Percentiles rank a stretch among this genome's conserved stretches.
These are phyloP conservation scores for Aspergillus puulaauensis DNA, from an alignment of 2,329 filamentous ascomycete species.

Conservation along the genomic window DNA sequence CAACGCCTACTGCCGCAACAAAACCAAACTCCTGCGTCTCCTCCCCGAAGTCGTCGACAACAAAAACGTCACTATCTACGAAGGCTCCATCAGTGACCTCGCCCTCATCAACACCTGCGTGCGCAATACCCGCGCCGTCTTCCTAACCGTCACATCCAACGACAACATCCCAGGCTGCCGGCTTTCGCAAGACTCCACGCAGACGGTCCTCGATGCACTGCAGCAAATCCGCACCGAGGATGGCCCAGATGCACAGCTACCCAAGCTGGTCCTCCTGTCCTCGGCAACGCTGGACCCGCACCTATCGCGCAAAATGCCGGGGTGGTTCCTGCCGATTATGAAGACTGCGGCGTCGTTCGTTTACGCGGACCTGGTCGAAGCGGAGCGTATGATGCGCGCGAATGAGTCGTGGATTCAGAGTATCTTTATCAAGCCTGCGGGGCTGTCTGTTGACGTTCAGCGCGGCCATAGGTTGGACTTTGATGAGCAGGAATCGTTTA, in stretches of 20 bases:
- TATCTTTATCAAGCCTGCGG: slow-evolving; percentile 12
- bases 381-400: neutral
- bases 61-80: slow-evolving; percentile 41
- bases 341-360: slow-evolving; percentile 6
- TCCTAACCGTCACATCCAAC: slow-evolving; percentile 42
- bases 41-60: slow-evolving; percentile 34
- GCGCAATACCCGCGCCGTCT: slow-evolving; percentile 36
- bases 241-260: slow-evolving; percentile 18
- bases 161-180: slow-evolving; percentile 46
- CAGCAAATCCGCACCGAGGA: slow-evolving; percentile 22
- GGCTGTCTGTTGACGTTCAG: slow-evolving; percentile 4
- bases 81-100: slow-evolving; percentile 43
- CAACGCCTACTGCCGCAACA: slow-evolving; percentile 48
- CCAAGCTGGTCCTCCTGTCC: slow-evolving; percentile 45
- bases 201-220: slow-evolving; percentile 38
- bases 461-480: slow-evolving; percentile 7
- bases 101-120: slow-evolving; percentile 41
- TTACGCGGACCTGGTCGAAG: slow-evolving; percentile 5
- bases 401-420: slow-evolving; percentile 5
- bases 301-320: slow-evolving; percentile 21
- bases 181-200: slow-evolving; percentile 38
- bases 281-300: slow-evolving; percentile 45
- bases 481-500: slow-evolving; percentile 2
- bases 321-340: slow-evolving; percentile 3
- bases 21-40: slow-evolving; percentile 37